phyloP scores from a whole-genome alignment of 2,329 filamentous ascomycete species.

The Ophiostoma piceae region DNA sequence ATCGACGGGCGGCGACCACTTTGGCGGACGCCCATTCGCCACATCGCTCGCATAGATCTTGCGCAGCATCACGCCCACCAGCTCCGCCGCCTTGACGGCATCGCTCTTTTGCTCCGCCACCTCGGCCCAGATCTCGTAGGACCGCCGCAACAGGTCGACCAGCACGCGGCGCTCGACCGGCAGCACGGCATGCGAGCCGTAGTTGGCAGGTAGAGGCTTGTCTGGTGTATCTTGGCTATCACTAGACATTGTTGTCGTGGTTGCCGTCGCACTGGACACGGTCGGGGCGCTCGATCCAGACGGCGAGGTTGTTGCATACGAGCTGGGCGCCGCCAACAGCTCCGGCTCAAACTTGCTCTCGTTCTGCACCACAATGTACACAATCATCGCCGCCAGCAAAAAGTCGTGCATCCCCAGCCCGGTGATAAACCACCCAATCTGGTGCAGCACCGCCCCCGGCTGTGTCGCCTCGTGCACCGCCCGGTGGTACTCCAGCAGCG shows the following conservation, averaged over 20 bases:
- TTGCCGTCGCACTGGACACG: conserved; percentile 32
- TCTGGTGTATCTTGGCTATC: not conserved
- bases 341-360: conserved; percentile 30
- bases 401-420: conserved; percentile 57
- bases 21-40: conserved; percentile 14
- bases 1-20: conserved; percentile 13
- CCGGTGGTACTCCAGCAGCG: conserved; percentile 45
- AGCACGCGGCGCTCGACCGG: conserved; percentile 33
- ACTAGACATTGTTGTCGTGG: not conserved
- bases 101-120: conserved; percentile 38
- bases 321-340: conserved; percentile 18
- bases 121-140: conserved; percentile 42
- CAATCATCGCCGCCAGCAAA: conserved; percentile 55
- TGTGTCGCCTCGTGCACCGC: conserved; percentile 45
- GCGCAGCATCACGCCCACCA: conserved; percentile 40
- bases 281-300: not conserved
- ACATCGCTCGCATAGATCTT: conserved; percentile 23
- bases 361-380: conserved; percentile 50
- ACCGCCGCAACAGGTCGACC: conserved; percentile 39
- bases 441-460: conserved; percentile 49
- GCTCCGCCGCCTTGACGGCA: conserved; percentile 43
- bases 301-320: not conserved
- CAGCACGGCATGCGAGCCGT: conserved; percentile 25
- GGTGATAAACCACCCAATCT: conserved; percentile 53
- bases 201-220: conserved; percentile 30